phyloP scores from a whole-genome alignment of 176 grass and related monocot genomes.

The Cymbopogon citratus region DNA sequence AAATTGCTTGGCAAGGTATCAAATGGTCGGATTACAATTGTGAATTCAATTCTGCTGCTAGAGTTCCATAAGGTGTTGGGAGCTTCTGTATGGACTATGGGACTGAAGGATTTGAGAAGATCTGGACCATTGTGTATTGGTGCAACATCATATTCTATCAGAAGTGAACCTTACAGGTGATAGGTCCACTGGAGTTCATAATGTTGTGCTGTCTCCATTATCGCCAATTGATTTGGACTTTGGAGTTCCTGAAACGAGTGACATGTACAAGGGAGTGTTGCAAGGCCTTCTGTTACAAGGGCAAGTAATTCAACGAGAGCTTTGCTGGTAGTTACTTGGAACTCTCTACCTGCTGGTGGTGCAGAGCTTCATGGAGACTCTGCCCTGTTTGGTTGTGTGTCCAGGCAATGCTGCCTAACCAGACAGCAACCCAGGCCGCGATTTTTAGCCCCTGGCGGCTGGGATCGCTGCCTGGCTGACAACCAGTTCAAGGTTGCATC shows the following conservation, averaged over 20 bases:
- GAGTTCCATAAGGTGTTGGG: not conserved
- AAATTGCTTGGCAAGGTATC: not conserved
- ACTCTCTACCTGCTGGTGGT: not conserved
- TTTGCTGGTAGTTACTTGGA: constrained; percentile 7
- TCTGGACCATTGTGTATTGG: not conserved
- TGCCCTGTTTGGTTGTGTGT: not conserved
- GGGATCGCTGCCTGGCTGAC: too few species aligned
- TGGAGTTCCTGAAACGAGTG: constrained; percentile 77
- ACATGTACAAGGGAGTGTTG: constrained; percentile 71
- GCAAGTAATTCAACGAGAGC: constrained; percentile 33
- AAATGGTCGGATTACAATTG: not conserved
- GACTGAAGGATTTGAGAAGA: constrained; percentile 11
- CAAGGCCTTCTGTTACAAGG: constrained; percentile 42
- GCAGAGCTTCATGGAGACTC: constrained; percentile 6
- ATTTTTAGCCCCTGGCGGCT: too few species aligned
- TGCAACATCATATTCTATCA: constrained; percentile 11
- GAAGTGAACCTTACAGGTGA: constrained; percentile 20
- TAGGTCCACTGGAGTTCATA: constrained; percentile 42
- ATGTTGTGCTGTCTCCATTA: constrained; percentile 50
- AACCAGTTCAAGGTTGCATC: too few species aligned
- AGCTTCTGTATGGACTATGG: constrained; percentile 25
- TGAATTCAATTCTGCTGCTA: not conserved
- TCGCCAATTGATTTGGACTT: constrained; percentile 72
- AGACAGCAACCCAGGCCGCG: too few species aligned
- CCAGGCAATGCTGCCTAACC: not conserved